These are phyloP conservation scores for Saccharum officinarum DNA, from an alignment of 176 grass and related monocot species.

Conservation along the genomic window DNA sequence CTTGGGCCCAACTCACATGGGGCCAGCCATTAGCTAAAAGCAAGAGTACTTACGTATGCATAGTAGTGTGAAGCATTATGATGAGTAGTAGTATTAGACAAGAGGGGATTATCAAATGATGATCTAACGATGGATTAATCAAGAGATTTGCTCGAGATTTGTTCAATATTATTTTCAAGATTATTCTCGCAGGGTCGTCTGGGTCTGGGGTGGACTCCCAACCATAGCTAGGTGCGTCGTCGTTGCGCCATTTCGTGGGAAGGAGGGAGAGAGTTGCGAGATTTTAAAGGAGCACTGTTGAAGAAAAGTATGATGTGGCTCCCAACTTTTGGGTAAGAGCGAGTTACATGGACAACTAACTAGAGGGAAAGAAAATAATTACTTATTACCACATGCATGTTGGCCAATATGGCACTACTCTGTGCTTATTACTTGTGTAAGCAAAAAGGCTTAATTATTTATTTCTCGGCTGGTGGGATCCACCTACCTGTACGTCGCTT, in stretches of 20 bases:
- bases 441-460: not conserved
- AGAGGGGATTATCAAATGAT: slow-evolving; percentile 34
- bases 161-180: not conserved
- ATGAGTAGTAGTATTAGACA: not conserved
- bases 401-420: not conserved
- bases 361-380: not conserved
- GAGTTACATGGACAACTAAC: not conserved
- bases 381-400: not conserved
- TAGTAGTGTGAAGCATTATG: slow-evolving; percentile 12
- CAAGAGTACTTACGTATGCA: not conserved
- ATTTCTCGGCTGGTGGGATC: not conserved
- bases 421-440: not conserved
- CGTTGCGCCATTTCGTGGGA: slow-evolving; percentile 9
- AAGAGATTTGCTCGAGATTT: slow-evolving; percentile 44
- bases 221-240: slow-evolving; percentile 19
- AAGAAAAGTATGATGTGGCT: not conserved
- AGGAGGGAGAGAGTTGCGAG: not conserved
- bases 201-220: slow-evolving; percentile 27
- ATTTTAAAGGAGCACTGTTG: not conserved
- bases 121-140: slow-evolving; percentile 26
- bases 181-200: not conserved
- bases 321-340: slow-evolving; percentile 27
- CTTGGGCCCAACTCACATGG: slow-evolving; percentile 48
- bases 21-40: slow-evolving; percentile 8
- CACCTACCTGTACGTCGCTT: too few relatives aligned